Conservation (phyloP, 495 filamentous ascomycete genomes). For the Talaromyces nanjingensis region DNA sequence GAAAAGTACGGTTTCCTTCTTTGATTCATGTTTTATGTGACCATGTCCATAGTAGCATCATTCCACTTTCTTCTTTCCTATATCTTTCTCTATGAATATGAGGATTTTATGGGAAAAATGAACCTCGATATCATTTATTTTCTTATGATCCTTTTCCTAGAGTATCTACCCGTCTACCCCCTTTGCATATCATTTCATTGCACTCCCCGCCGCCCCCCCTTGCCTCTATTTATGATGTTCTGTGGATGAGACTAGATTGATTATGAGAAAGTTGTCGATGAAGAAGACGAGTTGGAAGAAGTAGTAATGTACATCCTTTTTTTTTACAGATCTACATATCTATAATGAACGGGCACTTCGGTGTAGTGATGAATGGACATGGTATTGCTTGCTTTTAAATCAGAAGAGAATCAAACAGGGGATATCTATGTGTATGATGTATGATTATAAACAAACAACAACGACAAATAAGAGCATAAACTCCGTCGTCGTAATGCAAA, state of each 20-base stretch:
- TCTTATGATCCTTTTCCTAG: background rate
- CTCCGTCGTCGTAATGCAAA: background rate
- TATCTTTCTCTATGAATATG: background rate
- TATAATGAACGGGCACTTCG: too few relatives aligned
- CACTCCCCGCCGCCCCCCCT: too few relatives aligned
- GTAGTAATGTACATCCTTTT: background rate
- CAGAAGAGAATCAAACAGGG: background rate
- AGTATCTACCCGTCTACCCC: background rate
- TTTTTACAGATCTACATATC: too few relatives aligned
- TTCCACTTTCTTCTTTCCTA: background rate
- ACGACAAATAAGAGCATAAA: background rate
- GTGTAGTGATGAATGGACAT: background rate
- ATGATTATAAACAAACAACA: background rate
- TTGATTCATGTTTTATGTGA: background rate
- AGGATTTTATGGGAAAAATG: background rate
- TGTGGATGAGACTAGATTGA: background rate
- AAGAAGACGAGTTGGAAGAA: background rate
- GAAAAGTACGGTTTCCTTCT: constrained; percentile 3
- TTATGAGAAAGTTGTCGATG: background rate
- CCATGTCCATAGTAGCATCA: constrained; percentile 7
- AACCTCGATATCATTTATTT: background rate
- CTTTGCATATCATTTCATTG: background rate
- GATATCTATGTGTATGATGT: constrained; percentile 9
- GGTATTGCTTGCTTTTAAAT: background rate
- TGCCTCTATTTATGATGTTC: background rate